Evolutionary conservation across 768 basidiomycete species (phyloP), one percentile per base, ranked within the genome.

Genomic region (Pleurotus cornucopiae): DNA sequence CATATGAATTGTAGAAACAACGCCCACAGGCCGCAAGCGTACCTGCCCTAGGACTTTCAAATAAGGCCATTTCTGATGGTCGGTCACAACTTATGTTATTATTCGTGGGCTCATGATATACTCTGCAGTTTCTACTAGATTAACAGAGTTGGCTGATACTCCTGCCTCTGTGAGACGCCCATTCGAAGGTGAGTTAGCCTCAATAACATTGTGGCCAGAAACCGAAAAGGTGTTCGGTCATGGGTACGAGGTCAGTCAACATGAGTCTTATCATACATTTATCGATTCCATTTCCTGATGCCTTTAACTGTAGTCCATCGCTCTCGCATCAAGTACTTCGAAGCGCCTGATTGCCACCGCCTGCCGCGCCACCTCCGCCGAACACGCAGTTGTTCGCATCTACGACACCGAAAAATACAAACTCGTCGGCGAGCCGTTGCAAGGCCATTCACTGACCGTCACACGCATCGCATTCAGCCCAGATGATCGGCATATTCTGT

Each of bases 221-320:
- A 75, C 85, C 1, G 97, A 98, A 64, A 99, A 99, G 68, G 77
- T 99, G 0, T 99, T 97, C 67, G 97, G 96, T 4, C 97, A 98
- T 69, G 94, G 96, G 41, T 98, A 98, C 63, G 97, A 99, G 81
- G 93, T 89, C 58, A 51, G 72, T 34, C 30, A 11, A 9, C 30
- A 34, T 34, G 30, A 34, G 2, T 34, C 9, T 34, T 34, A 9
- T 34, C 9, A 46, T n/a, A 16, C 34, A 25, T 14, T 12, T 23
- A 43, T 16, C 25, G 20, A 59, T 25, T 41, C 46, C 30, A 12
- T 38, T 49, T 23, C 54, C 11, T 21, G n/a, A 40, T 37, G 13
- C 30, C 30, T 7, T 34, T 40, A 13, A 60, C 52, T 30, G 26
- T 57, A 96, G 92, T 88, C 91, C 6, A 89, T 95, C 46, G 81